Evolutionary conservation across 108 stramenopile genomes (phyloP), one percentile per base, ranked within the genome.

Genomic region (Stephanodiscus triporus): DNA sequence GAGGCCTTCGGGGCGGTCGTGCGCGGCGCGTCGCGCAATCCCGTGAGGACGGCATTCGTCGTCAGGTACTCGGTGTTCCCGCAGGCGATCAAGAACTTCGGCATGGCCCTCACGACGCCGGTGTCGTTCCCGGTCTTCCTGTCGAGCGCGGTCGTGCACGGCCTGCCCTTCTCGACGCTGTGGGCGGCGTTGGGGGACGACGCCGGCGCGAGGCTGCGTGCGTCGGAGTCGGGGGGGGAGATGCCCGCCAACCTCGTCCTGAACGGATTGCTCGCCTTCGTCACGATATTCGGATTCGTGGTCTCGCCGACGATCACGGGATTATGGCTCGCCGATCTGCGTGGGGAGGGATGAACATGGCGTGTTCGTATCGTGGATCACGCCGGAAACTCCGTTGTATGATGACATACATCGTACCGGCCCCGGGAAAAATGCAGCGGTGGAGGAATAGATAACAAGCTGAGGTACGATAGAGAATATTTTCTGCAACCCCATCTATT

Each of bases 171-270:
- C 66, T 72, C 75, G 30, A 16, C 69, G 14, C 34, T 81, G 47
- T 81, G 80, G 80, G 71, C 80, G 8, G 70, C 76, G 20, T 51
- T 81, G 45, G 80, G 80, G 24, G 10, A 66, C 29, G 80, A 81
- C 50, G 65, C 80, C 23, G 37, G 61, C 9, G 16, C 70, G 64
- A 70, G 77, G 53, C 32, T 78, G 62, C 40, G 77, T 13, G 64
- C 77, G 22, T 43, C 63, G 9, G 63, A 70, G 30, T 8, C 40
- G 19, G 77, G 66, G 10, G 67, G 22, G 20, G 55, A 4, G 17
- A 77, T 71, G 57, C 55, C 69, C 19, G 55, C 42, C 16, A 78
- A 71, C 47, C 1, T 43, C 22, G 48, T 71, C 0, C 50, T 71
- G 50, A 71, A 78, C 66, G 63, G 56, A 57, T 37, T 57, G 7